Base-by-base conservation (phyloP, 495 filamentous ascomycete species). In the Aspergillus ostianus region DNA sequence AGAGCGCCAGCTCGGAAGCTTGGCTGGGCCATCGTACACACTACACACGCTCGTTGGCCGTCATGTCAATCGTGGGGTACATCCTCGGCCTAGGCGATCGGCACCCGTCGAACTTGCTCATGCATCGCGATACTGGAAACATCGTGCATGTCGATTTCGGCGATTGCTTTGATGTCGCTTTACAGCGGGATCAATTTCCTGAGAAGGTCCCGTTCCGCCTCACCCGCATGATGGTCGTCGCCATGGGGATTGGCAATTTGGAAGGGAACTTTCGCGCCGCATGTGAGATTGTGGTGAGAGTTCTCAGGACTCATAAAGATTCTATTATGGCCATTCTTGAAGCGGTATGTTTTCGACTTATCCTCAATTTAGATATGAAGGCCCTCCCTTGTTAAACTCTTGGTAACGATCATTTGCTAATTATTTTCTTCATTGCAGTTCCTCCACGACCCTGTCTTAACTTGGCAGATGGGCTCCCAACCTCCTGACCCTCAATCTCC, bases 41-140 rank as follows among this genome's bases (percentile, higher is more conserved):
- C 67, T 99, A 98, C 77, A 98, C 95, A 36, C 88, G 94, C 56
- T 98, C 94, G 12, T 83, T 98, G 15, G 94, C 90, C 62, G 95
- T 97, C 58, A 99, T 98, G 94, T 97, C 92, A n/a, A 99, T 99
- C 92, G 94, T 97, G 7, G 94, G 94, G 55, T 98, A 99, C 67
- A 97, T 99, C 67, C 88, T 99, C 44, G 94, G 94, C 61, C 82
- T 99, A 47, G 94, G 94, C 32, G 94, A 99, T 71, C 86, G 94
- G 26, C 94, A 99, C 75, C 94, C 94, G 27, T 96, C 91, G 53
- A 99, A 99, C 68, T 79, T 99, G 68, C 93, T 99, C 86, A 85
- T 99, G 29, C 93, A 98, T 75, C 87, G 91, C 21, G 86, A 94
- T 61, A 99, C 92, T 5, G 94, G 94, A 63, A 95, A 92, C 72